Evolutionary conservation across 2,329 filamentous ascomycete species (phyloP).

Genomic region (Fonsecaea multimorphosa): DNA sequence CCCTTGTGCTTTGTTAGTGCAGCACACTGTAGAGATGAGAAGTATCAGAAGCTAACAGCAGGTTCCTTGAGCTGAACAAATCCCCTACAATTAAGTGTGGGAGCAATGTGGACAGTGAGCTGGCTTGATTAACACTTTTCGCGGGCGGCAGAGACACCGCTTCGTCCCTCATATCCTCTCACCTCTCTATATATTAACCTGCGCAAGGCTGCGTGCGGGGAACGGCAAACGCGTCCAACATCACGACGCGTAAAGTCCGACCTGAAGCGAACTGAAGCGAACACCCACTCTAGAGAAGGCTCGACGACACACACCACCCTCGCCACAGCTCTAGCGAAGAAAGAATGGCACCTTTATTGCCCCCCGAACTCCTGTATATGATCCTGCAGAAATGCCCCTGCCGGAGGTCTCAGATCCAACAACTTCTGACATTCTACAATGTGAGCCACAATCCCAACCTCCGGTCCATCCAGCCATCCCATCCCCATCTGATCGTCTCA

Average conservation of each 20-base stretch:
- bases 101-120: neutral
- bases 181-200: no score
- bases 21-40: neutral
- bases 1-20: no score
- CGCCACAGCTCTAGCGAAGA: neutral
- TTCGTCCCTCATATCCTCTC: neutral
- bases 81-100: neutral
- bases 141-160: no score
- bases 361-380: constrained; percentile 30
- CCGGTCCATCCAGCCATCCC: no score
- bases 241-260: neutral
- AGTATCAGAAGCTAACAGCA: neutral
- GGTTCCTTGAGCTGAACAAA: neutral
- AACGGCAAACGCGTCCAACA: neutral
- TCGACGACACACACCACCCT: neutral
- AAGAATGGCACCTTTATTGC: constrained; percentile 30
- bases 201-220: neutral
- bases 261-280: neutral
- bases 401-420: constrained; percentile 50
- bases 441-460: constrained; percentile 41
- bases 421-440: constrained; percentile 50
- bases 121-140: neutral
- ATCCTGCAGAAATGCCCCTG: constrained; percentile 47
- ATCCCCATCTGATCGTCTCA: no score
- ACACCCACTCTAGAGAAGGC: no score